Percentiles rank a stretch among this genome's conserved stretches.
Evolutionary conservation across 2,329 filamentous ascomycete genomes (phyloP).

Genomic region (Hymenoscyphus linearis): DNA sequence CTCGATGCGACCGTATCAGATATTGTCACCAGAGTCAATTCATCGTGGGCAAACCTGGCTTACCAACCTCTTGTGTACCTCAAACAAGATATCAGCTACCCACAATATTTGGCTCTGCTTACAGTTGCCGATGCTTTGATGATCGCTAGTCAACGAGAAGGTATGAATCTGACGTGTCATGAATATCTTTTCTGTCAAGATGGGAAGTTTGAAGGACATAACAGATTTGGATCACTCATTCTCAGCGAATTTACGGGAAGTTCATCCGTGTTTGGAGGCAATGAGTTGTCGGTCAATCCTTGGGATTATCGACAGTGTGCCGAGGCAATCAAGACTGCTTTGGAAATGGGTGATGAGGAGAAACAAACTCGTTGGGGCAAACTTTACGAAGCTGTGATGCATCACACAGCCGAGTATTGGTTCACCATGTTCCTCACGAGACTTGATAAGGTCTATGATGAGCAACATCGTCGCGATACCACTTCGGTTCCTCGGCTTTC

Average conservation of each 20-base stretch:
- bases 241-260: slow-evolving; percentile 94
- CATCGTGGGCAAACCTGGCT: slow-evolving; percentile 80
- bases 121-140: slow-evolving; percentile 87
- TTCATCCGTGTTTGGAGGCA: slow-evolving; percentile 73
- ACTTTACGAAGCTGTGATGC: slow-evolving; percentile 67
- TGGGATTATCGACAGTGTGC: slow-evolving; percentile 92
- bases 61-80: slow-evolving; percentile 92
- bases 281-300: slow-evolving; percentile 83
- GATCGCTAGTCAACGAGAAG: slow-evolving; percentile 91
- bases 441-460: slow-evolving; percentile 71
- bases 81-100: slow-evolving; percentile 89
- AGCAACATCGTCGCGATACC: slow-evolving; percentile 79
- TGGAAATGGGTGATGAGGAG: slow-evolving; percentile 74
- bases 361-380: slow-evolving; percentile 69
- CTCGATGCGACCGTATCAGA: slow-evolving; percentile 85
- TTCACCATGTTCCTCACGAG: slow-evolving; percentile 68
- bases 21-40: slow-evolving; percentile 92
- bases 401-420: slow-evolving; percentile 84
- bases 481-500: slow-evolving; percentile 83
- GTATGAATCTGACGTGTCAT: slow-evolving; percentile 95
- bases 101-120: slow-evolving; percentile 87
- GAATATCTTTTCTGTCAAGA: slow-evolving; percentile 94
- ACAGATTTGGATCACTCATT: slow-evolving; percentile 84
- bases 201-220: slow-evolving; percentile 60
- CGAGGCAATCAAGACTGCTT: slow-evolving; percentile 74